phyloP scores from a whole-genome alignment of 2,329 filamentous ascomycete species.

The Plenodomus tracheiphilus region DNA sequence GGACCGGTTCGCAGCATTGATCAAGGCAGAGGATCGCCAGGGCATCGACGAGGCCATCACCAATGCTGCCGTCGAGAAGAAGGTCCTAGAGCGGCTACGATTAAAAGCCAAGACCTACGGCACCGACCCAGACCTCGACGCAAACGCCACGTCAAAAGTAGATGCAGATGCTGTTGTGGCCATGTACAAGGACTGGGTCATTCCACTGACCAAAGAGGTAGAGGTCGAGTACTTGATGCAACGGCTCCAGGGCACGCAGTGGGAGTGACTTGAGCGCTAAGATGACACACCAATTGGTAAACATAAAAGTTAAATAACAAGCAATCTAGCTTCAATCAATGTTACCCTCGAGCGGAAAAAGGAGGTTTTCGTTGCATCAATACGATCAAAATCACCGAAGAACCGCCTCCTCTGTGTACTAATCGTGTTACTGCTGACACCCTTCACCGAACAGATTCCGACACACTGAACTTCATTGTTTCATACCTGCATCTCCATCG shows the following conservation, averaged over 20 bases:
- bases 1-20: conserved; percentile 78
- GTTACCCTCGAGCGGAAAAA: too few relatives aligned
- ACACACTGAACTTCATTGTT: too few relatives aligned
- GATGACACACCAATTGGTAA: too few relatives aligned
- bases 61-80: conserved; percentile 82
- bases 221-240: conserved; percentile 99
- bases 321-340: too few relatives aligned
- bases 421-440: too few relatives aligned
- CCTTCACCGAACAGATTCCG: too few relatives aligned
- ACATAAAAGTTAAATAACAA: too few relatives aligned
- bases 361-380: too few relatives aligned
- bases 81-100: conserved; percentile 82
- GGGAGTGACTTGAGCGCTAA: too few relatives aligned
- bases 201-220: conserved; percentile 95
- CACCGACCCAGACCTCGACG: conserved; percentile 73
- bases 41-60: conserved; percentile 92
- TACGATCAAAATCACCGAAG: background rate
- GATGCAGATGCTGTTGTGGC: conserved; percentile 72
- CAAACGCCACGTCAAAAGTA: conserved; percentile 73
- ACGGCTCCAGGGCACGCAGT: conserved; percentile 65
- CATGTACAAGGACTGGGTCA: conserved; percentile 72
- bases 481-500: too few relatives aligned
- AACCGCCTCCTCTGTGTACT: too few relatives aligned
- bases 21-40: conserved; percentile 75
- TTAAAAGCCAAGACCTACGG: conserved; percentile 94